A percentile compares a stretch with the other conserved stretches of the same genome.
These are phyloP conservation scores for Malassezia slooffiae DNA, from an alignment of 1,284 basidiomycete species.

Conservation along the genomic window DNA sequence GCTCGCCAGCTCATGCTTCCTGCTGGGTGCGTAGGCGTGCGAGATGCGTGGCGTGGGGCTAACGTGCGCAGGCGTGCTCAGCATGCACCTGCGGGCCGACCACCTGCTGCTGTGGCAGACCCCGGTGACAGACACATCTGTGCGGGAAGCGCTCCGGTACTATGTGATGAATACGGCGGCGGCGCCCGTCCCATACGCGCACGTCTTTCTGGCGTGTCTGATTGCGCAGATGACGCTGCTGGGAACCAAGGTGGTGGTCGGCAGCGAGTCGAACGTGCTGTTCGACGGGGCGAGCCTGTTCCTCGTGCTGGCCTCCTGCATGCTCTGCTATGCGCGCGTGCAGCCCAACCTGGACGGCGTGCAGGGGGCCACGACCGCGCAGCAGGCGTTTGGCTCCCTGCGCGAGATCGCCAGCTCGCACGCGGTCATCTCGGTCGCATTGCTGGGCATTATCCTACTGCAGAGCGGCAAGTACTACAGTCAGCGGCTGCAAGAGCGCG, in stretches of 20 bases:
- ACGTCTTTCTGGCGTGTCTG: conserved; percentile 22
- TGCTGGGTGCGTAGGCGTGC: conserved; percentile 25
- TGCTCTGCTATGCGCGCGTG: not conserved
- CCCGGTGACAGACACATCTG: conserved; percentile 27
- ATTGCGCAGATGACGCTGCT: conserved; percentile 22
- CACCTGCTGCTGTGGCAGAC: conserved; percentile 43
- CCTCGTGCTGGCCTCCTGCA: conserved; percentile 31
- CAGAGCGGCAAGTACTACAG: conserved; percentile 46
- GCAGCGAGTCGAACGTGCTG: conserved; percentile 43
- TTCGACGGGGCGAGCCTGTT: conserved; percentile 46
- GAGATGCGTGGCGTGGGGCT: no score
- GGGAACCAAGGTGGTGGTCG: conserved; percentile 29
- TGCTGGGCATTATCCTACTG: conserved; percentile 39
- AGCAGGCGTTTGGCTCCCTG: no score
- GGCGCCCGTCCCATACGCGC: conserved; percentile 21
- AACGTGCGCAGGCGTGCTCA: conserved; percentile 27
- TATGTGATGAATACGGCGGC: conserved; percentile 34
- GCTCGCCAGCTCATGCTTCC: conserved; percentile 27
- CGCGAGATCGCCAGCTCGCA: conserved; percentile 41
- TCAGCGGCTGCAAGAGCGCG: conserved; percentile 41
- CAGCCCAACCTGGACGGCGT: conserved; percentile 1
- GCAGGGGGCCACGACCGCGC: not conserved
- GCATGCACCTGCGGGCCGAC: conserved; percentile 45
- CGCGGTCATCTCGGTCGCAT: conserved; percentile 38
- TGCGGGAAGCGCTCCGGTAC: conserved; percentile 37